Evolutionary conservation across 352 stramenopile species (phyloP).

Genomic region (Phytophthora hybrid): DNA sequence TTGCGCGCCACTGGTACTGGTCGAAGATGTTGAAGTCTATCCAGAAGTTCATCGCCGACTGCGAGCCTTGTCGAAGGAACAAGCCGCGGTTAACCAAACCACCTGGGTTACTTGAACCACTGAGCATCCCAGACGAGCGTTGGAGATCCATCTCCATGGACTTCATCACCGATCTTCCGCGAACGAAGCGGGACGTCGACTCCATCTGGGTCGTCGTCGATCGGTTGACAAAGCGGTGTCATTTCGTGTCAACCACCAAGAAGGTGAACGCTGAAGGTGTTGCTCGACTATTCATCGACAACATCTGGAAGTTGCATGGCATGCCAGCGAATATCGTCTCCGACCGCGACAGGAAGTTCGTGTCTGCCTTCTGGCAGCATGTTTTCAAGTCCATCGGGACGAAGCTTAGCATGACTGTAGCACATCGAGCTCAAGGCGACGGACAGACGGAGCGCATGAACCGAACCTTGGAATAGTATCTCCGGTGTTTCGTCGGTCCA

Average conservation of each 20-base stretch:
- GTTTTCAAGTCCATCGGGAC: slow-evolving; percentile 6
- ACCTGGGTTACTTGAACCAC: slow-evolving; percentile 5
- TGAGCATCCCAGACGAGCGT: slow-evolving; percentile 17
- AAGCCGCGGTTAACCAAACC: slow-evolving; percentile 20
- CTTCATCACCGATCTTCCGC: slow-evolving; percentile 20
- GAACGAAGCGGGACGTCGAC: background rate
- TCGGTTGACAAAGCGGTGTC: slow-evolving; percentile 21
- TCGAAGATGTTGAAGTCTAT: slow-evolving; percentile 20
- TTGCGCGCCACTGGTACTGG: slow-evolving; percentile 18
- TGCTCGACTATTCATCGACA: slow-evolving; percentile 15
- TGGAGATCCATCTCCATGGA: slow-evolving; percentile 18
- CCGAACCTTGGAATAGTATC: slow-evolving; percentile 8
- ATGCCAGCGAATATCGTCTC: slow-evolving; percentile 25
- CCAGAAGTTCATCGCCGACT: slow-evolving; percentile 21
- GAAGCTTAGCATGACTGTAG: slow-evolving; percentile 19
- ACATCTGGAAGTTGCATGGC: slow-evolving; percentile 15
- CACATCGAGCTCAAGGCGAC: slow-evolving; percentile 11
- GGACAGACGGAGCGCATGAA: slow-evolving; percentile 25
- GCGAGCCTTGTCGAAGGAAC: slow-evolving; percentile 25
- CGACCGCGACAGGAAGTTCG: slow-evolving; percentile 27
- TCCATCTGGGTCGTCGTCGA: slow-evolving; percentile 26
- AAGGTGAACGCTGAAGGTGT: slow-evolving; percentile 16
- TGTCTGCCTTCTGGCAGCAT: slow-evolving; percentile 16
- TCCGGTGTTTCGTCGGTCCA: slow-evolving; percentile 16
- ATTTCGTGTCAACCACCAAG: slow-evolving; percentile 8